Evolutionary conservation across 768 basidiomycete species (phyloP).

Genomic region (Lactarius indigo): DNA sequence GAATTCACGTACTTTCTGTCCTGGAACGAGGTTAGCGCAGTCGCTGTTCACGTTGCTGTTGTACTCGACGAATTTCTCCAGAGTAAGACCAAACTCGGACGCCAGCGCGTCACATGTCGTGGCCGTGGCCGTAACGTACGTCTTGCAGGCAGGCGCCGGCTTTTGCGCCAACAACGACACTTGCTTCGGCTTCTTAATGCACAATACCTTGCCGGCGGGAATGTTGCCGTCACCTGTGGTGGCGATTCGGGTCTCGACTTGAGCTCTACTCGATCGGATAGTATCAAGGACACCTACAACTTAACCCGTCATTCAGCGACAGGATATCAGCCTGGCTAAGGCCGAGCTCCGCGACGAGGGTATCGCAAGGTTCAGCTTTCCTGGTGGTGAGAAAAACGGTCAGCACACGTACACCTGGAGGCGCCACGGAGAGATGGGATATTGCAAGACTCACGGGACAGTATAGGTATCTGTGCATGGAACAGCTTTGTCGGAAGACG

Average conservation of each 20-base stretch:
- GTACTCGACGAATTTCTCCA: background rate
- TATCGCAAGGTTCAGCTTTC: background rate
- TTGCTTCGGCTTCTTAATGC: background rate
- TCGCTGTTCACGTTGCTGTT: constrained; percentile 13
- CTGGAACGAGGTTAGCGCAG: constrained; percentile 9
- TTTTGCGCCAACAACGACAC: too few species aligned
- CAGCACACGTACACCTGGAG: background rate
- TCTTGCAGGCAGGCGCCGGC: constrained; percentile 8
- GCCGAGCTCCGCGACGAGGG: background rate
- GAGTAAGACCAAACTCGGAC: background rate
- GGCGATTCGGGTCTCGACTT: too few species aligned
- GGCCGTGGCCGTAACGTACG: constrained; percentile 9
- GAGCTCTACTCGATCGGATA: background rate
- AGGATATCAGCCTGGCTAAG: background rate
- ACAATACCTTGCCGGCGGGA: background rate
- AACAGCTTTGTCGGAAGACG: background rate
- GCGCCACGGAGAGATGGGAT: background rate
- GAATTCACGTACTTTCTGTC: constrained; percentile 7
- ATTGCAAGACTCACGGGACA: background rate
- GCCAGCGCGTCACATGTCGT: constrained; percentile 2
- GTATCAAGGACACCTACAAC: background rate
- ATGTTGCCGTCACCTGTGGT: background rate
- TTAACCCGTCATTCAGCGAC: constrained; percentile 2
- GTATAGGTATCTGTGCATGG: background rate
- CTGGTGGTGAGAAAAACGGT: background rate